These are phyloP conservation scores for Parascedosporium putredinis DNA, from an alignment of 2,329 filamentous ascomycete genomes.

Conservation along the genomic window DNA sequence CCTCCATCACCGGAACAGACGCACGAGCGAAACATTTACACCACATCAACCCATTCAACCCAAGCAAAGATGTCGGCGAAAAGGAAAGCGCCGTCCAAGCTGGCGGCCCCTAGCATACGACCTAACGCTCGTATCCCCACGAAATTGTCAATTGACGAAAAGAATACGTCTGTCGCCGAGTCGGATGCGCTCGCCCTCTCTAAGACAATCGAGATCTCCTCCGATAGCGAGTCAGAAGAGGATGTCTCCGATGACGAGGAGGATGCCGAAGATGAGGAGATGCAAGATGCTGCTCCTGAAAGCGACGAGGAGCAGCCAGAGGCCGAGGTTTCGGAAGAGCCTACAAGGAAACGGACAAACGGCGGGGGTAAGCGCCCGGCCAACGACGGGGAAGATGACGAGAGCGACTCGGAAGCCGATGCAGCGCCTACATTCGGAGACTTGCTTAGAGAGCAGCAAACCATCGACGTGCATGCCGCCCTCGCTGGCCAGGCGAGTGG, in stretches of 20 bases:
- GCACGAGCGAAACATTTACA: too few relatives aligned
- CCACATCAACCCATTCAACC: too few relatives aligned
- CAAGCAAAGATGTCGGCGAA: constrained; percentile 45
- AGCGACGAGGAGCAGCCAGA: background rate
- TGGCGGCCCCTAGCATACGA: constrained; percentile 45
- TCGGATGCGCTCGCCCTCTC: constrained; percentile 18
- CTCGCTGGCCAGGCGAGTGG: constrained; percentile 24
- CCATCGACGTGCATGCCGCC: constrained; percentile 64
- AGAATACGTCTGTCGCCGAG: constrained; percentile 39
- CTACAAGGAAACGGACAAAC: constrained; percentile 17
- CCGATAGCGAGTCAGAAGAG: constrained; percentile 39
- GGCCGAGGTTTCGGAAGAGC: background rate
- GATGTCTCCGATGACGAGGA: constrained; percentile 36
- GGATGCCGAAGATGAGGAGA: background rate
- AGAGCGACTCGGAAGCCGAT: constrained; percentile 35
- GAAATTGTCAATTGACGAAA: constrained; percentile 46
- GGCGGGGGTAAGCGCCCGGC: constrained; percentile 18
- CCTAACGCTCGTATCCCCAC: constrained; percentile 39
- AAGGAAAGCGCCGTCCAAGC: constrained; percentile 46
- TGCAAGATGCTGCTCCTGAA: background rate
- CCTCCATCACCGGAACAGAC: too few relatives aligned
- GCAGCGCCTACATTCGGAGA: constrained; percentile 73
- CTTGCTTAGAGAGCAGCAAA: constrained; percentile 61
- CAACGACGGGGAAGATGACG: constrained; percentile 17
- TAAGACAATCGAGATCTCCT: constrained; percentile 47